A percentile compares a stretch with the other conserved stretches of the same genome.
Evolutionary conservation across 1,284 basidiomycete species (phyloP).

Genomic region (Sporisorium graminicola): DNA sequence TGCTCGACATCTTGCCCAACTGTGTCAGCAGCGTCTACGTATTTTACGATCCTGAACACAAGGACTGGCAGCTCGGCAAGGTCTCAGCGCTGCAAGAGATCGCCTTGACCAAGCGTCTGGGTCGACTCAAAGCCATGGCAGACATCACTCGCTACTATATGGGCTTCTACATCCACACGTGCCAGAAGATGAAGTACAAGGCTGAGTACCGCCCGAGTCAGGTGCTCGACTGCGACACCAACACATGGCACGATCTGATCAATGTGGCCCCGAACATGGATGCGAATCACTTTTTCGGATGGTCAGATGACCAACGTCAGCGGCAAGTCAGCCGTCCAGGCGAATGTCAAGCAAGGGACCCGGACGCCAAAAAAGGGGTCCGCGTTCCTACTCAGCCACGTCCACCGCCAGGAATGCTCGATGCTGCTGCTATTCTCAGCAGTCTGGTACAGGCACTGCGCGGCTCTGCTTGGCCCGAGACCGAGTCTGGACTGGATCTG

Average conservation of each 20-base stretch:
- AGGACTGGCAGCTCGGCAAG: constrained; percentile 85
- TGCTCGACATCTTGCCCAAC: constrained; percentile 88
- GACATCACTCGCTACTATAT: constrained; percentile 44
- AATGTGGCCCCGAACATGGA: constrained; percentile 17
- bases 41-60: constrained; percentile 86
- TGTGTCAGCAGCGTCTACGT: constrained; percentile 97
- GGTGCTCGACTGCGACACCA: constrained; percentile 76
- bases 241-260: constrained; percentile 28
- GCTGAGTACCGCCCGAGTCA: constrained; percentile 89
- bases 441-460: constrained; percentile 5
- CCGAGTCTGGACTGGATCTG: background rate
- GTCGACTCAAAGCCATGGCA: constrained; percentile 24
- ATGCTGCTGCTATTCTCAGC: constrained; percentile 54
- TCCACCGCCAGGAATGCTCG: constrained; percentile 68
- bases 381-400: constrained; percentile 44
- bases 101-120: constrained; percentile 51
- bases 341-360: constrained; percentile 5
- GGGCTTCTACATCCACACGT: constrained; percentile 71
- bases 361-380: constrained; percentile 22
- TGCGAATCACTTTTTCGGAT: constrained; percentile 19
- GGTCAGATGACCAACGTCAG: constrained; percentile 15
- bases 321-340: background rate
- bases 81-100: constrained; percentile 61
- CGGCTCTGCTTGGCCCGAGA: constrained; percentile 1
- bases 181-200: constrained; percentile 97